Percentiles rank a stretch among this genome's conserved stretches.
These are phyloP conservation scores for Rhizopogon roseolus DNA, from an alignment of 768 basidiomycete genomes.

Conservation along the genomic window DNA sequence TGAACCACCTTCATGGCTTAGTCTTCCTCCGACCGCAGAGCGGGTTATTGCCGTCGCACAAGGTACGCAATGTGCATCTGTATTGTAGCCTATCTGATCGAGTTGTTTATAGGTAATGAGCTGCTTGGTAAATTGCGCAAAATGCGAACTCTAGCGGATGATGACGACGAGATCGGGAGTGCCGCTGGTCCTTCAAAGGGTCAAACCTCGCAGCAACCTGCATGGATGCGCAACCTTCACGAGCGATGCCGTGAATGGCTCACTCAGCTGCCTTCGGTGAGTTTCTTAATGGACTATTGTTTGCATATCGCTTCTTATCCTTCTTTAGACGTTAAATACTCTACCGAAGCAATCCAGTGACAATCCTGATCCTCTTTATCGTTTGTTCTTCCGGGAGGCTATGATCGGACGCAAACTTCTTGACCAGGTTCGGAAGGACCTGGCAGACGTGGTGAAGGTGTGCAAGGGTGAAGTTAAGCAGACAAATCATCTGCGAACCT, in stretches of 20 bases:
- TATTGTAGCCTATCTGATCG: slow-evolving; percentile 2
- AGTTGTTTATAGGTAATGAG: slow-evolving; percentile 55
- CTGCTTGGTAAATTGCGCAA: slow-evolving; percentile 85
- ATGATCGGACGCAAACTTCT: slow-evolving; percentile 75
- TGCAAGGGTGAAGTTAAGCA: slow-evolving; percentile 88
- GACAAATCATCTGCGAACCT: slow-evolving; percentile 89
- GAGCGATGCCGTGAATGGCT: slow-evolving; percentile 87
- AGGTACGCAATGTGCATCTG: slow-evolving; percentile 45
- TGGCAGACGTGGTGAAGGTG: slow-evolving; percentile 76
- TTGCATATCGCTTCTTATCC: slow-evolving; percentile 8
- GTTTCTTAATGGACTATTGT: slow-evolving; percentile 15
- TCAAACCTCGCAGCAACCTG: slow-evolving; percentile 72
- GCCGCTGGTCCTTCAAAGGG: slow-evolving; percentile 55
- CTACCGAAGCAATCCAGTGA: slow-evolving; percentile 63
- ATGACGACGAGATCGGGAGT: slow-evolving; percentile 65
- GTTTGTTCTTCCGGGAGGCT: slow-evolving; percentile 88
- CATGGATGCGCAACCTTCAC: slow-evolving; percentile 88
- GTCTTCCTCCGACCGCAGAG: slow-evolving; percentile 89
- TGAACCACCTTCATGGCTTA: slow-evolving; percentile 93
- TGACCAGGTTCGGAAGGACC: slow-evolving; percentile 73
- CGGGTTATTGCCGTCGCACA: slow-evolving; percentile 87
- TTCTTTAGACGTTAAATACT: slow-evolving; percentile 53
- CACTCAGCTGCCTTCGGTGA: slow-evolving; percentile 65
- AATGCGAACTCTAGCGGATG: slow-evolving; percentile 86
- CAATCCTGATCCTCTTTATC: slow-evolving; percentile 79